Evolutionary conservation across 495 filamentous ascomycete genomes (phyloP).

Genomic region (Aspergillus bridgeri): DNA sequence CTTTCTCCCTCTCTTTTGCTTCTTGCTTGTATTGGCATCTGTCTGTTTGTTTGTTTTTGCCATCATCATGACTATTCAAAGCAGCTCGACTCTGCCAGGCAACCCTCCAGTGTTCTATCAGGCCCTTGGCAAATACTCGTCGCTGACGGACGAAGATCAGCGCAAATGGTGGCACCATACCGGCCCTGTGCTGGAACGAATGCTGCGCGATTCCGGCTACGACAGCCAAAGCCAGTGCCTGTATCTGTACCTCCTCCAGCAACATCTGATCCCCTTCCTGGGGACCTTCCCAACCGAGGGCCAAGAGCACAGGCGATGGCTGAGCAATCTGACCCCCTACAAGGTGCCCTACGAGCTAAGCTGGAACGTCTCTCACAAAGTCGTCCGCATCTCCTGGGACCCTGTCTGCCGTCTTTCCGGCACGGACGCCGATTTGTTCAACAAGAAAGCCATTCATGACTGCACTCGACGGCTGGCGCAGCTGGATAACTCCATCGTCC

Average conservation of each 20-base stretch:
- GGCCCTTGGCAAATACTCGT: too few relatives aligned
- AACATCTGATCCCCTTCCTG: not conserved
- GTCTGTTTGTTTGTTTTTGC: too few relatives aligned
- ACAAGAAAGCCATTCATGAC: not conserved
- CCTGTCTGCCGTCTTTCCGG: not conserved
- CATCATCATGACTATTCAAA: too few relatives aligned
- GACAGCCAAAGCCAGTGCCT: not conserved
- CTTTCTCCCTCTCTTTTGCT: too few relatives aligned
- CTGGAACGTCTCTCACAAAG: constrained; percentile 1
- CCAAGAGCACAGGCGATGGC: not conserved
- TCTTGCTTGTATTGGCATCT: too few relatives aligned
- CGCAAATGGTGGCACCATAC: constrained; percentile 15
- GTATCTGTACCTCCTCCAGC: not conserved
- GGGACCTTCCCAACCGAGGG: not conserved
- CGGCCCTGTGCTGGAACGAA: not conserved
- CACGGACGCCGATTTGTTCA: not conserved
- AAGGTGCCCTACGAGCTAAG: constrained; percentile 1
- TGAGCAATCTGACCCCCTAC: not conserved
- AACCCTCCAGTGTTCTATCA: too few relatives aligned
- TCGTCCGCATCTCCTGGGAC: not conserved
- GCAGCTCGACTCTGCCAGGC: too few relatives aligned
- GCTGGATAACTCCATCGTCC: not conserved
- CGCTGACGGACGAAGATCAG: too few relatives aligned
- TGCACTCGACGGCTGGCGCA: not conserved
- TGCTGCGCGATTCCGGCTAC: not conserved